Evolutionary conservation across 2,329 filamentous ascomycete species (phyloP).

Genomic region (Fusarium sp.): DNA sequence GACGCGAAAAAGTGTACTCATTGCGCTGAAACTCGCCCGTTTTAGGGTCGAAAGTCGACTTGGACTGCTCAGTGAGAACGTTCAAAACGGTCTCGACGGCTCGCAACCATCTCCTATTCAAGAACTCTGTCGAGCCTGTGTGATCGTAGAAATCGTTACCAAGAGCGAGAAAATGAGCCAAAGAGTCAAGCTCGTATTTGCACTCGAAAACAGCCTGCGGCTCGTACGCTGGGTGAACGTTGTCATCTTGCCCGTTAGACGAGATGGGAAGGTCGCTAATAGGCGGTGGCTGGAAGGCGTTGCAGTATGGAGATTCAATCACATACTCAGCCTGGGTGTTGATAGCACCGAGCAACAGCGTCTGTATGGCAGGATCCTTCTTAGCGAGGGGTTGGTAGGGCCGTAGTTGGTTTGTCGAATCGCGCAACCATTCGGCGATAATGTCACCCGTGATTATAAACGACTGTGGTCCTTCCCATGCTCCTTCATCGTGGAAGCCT

Average conservation of each 20-base stretch:
- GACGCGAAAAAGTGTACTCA: slow-evolving; percentile 87
- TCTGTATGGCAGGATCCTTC: slow-evolving; percentile 81
- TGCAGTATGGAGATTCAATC: slow-evolving; percentile 95
- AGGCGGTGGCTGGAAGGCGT: slow-evolving; percentile 95
- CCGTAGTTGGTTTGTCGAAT: slow-evolving; percentile 91
- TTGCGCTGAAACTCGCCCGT: slow-evolving; percentile 75
- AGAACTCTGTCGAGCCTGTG: slow-evolving; percentile 80
- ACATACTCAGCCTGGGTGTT: slow-evolving; percentile 97
- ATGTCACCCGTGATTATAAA: slow-evolving; percentile 96
- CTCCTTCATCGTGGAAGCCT: slow-evolving; percentile 60
- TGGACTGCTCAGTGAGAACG: slow-evolving; percentile 82
- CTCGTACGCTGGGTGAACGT: slow-evolving; percentile 88
- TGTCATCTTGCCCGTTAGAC: slow-evolving; percentile 84
- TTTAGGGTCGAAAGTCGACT: slow-evolving; percentile 79
- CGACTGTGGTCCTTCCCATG: slow-evolving; percentile 87
- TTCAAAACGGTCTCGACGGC: slow-evolving; percentile 80
- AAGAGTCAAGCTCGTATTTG: slow-evolving; percentile 97
- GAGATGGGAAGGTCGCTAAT: slow-evolving; percentile 79
- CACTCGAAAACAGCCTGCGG: slow-evolving; percentile 91
- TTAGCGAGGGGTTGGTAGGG: slow-evolving; percentile 89
- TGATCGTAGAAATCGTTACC: slow-evolving; percentile 87
- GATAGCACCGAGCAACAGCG: slow-evolving; percentile 89
- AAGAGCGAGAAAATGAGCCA: slow-evolving; percentile 89
- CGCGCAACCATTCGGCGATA: slow-evolving; percentile 90
- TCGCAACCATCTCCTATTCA: slow-evolving; percentile 80